Base-by-base conservation (phyloP, 495 filamentous ascomycete genomes). In the Patellaria atrata region DNA sequence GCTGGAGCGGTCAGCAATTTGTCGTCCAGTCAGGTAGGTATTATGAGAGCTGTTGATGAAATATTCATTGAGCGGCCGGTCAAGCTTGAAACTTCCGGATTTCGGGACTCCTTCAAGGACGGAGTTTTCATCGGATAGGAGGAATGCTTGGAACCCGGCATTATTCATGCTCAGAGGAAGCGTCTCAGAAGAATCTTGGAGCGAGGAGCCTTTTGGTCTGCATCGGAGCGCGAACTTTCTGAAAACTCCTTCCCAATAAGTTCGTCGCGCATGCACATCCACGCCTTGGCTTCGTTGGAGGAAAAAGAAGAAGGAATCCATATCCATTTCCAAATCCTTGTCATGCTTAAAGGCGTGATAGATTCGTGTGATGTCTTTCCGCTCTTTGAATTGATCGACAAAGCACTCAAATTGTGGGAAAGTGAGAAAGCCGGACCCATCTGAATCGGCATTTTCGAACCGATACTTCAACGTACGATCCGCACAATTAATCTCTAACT, bases 1-100 rank as follows among this genome's bases (percentile, higher is more conserved):
- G 44, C 84, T 94, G 13, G 89, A 94, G 23, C 78, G 71, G 16
- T 84, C 85, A 19, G 73, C 77, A 7, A 96, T 76, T 55, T 97
- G 89, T 15, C 84, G 75, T 12, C 89, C 89, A 16, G 89, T 60
- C 8, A 97, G 73, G 50, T 97, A 97, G 7, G 89, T 96, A 56
- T 97, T 97, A 64, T 97, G 89, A 12, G 87, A 94, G 63, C 85
- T 94, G 3, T 87, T 94, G 41, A 96, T 89, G 68, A 85, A 94
- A 51, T 97, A 97, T 49, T 97, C 89, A 53, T 93, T 93, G 51
- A 97, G 58, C 0, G 89, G 89, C 19, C 80, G 73, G 44, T 89
- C 72, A 30, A 93, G 73, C 12, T 62, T 59, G 33, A 69, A 64
- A 20, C 70, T 56, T 4, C 74, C 64, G 29, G 65, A 38, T 19